These are phyloP conservation scores for Earliella scabrosa DNA, from an alignment of 1,284 basidiomycete genomes.

Conservation along the genomic window DNA sequence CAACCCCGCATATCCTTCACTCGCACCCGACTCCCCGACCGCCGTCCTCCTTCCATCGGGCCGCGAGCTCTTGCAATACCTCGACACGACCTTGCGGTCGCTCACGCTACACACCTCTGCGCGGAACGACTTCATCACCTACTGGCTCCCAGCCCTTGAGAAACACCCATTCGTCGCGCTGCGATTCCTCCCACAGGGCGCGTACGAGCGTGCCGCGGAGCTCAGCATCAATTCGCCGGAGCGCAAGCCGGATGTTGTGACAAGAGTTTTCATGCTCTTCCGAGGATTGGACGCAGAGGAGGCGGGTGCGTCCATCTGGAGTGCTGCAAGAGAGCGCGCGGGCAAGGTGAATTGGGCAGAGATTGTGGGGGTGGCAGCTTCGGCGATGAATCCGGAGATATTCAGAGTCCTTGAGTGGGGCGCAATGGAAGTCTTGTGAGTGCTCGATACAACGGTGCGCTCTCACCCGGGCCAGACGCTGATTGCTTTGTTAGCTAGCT, in stretches of 20 bases:
- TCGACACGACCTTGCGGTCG: background rate
- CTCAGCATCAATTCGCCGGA: background rate
- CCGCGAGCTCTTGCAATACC: background rate
- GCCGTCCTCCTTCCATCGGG: background rate
- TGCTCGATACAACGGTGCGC: no score
- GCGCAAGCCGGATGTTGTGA: conserved; percentile 43
- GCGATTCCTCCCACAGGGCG: conserved; percentile 1
- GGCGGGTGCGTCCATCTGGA: conserved; percentile 26
- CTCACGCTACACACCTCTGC: conserved; percentile 4
- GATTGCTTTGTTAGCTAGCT: no score
- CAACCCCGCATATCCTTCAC: background rate
- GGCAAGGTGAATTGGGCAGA: conserved; percentile 20
- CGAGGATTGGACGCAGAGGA: conserved; percentile 37
- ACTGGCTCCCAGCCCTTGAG: conserved; percentile 3
- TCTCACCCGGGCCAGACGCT: no score
- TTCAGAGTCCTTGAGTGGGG: conserved; percentile 44
- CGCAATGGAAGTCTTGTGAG: conserved; percentile 41
- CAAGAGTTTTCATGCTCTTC: conserved; percentile 52
- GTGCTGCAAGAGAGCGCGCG: conserved; percentile 20
- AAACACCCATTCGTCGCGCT: conserved; percentile 1
- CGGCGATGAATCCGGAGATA: conserved; percentile 22
- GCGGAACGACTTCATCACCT: conserved; percentile 7
- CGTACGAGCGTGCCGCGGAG: conserved; percentile 1
- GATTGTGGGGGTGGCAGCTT: conserved; percentile 32
- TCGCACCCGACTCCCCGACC: background rate